Conservation (phyloP, 179 eudicot genomes). For the Heliamphora ciliata region DNA sequence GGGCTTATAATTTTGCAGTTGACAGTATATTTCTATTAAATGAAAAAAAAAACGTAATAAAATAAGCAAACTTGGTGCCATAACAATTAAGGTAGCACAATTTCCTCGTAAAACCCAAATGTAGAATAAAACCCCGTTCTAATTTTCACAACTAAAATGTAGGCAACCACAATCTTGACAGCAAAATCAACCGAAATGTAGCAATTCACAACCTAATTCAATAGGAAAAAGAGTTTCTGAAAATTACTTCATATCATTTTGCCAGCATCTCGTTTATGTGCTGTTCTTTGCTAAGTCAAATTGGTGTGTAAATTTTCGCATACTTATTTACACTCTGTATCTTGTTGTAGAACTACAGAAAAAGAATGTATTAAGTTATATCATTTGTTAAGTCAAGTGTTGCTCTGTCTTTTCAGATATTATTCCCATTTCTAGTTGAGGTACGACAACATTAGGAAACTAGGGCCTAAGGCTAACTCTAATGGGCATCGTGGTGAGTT, state of each 20-base stretch:
- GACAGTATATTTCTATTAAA: too few species aligned
- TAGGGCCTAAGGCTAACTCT: background rate
- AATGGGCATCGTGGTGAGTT: background rate
- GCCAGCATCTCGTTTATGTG: constrained; percentile 11
- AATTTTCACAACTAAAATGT: too few species aligned
- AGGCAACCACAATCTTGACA: too few species aligned
- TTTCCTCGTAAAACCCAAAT: too few species aligned
- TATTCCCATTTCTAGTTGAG: background rate
- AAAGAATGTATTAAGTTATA: background rate
- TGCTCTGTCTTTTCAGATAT: background rate
- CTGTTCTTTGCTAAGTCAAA: background rate
- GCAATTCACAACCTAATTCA: constrained; percentile 13
- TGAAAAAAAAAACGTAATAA: too few species aligned
- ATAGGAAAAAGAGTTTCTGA: constrained; percentile 76
- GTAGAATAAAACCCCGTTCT: too few species aligned
- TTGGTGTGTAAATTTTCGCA: background rate
- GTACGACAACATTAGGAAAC: background rate
- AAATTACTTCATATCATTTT: constrained; percentile 42
- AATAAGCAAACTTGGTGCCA: too few species aligned
- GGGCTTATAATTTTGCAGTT: too few species aligned
- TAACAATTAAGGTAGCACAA: too few species aligned
- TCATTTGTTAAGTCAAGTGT: background rate
- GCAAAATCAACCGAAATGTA: too few species aligned
- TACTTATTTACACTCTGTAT: background rate
- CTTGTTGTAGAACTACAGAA: background rate